A percentile compares a stretch with the other conserved stretches of the same genome.
Conservation (phyloP, 1,284 basidiomycete species). For the Sphaerobolus stellatus region DNA sequence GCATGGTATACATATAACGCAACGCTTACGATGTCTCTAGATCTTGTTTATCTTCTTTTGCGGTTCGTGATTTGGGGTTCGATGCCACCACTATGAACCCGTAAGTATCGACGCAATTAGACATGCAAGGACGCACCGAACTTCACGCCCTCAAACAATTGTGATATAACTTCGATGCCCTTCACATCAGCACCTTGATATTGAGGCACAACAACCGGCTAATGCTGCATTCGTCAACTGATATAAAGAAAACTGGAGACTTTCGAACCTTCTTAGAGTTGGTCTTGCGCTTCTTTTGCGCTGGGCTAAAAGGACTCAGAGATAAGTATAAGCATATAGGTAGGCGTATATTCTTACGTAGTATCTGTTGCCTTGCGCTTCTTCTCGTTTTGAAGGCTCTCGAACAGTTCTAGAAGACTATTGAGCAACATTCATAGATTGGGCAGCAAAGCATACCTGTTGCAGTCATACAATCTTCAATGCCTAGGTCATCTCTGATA, state of each 20-base stretch:
- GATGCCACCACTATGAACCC: conserved; percentile 64
- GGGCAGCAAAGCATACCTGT: conserved; percentile 44
- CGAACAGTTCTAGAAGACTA: conserved; percentile 46
- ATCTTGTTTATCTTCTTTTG: conserved; percentile 64
- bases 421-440: conserved; percentile 20
- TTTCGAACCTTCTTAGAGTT: conserved; percentile 50
- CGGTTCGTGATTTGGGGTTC: conserved; percentile 69
- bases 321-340: not conserved
- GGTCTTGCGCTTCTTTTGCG: conserved; percentile 63
- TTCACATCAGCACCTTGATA: conserved; percentile 63
- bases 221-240: conserved; percentile 7
- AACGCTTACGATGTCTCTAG: conserved; percentile 59
- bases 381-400: conserved; percentile 56
- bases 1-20: not conserved
- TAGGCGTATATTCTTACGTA: conserved; percentile 38
- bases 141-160: conserved; percentile 70
- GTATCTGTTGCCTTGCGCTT: conserved; percentile 70
- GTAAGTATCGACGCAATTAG: not conserved
- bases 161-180: conserved; percentile 55
- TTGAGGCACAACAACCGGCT: conserved; percentile 63
- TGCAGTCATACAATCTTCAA: conserved; percentile 68
- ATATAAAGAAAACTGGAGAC: conserved; percentile 1
- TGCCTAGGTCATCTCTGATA: conserved; percentile 72
- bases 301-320: conserved; percentile 43
- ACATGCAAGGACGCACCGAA: conserved; percentile 60